Evolutionary conservation across 2,329 filamentous ascomycete species (phyloP).

Genomic region (Neonectria hederae): DNA sequence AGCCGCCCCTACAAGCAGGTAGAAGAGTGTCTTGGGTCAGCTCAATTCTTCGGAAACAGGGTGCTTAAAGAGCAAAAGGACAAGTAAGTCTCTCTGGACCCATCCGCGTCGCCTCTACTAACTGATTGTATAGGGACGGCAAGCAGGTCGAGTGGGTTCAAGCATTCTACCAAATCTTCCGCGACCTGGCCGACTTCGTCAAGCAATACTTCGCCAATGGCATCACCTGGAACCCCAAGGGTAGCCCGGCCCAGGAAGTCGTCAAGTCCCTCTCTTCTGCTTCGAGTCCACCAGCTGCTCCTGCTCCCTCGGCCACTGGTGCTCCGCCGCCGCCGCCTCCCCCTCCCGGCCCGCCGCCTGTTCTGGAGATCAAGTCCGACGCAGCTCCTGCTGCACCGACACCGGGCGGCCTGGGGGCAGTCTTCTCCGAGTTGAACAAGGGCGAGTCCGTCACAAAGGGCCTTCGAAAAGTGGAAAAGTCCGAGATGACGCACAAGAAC

Average conservation of each 20-base stretch:
- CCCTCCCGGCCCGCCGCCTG: conserved; percentile 75
- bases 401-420: conserved; percentile 77
- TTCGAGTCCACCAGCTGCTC: conserved; percentile 53
- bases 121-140: conserved; percentile 66
- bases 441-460: conserved; percentile 88
- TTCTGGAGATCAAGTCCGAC: conserved; percentile 66
- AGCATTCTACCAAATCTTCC: conserved; percentile 91
- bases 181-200: conserved; percentile 82
- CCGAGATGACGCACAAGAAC: conserved; percentile 99
- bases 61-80: conserved; percentile 92
- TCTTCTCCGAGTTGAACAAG: conserved; percentile 92
- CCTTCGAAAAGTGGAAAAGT: conserved; percentile 92
- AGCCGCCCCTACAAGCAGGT: conserved; percentile 86
- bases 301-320: conserved; percentile 63
- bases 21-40: conserved; percentile 81
- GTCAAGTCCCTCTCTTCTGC: conserved; percentile 61
- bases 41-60: conserved; percentile 94
- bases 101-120: conserved; percentile 1
- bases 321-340: conserved; percentile 67
- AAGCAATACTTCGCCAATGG: conserved; percentile 84
- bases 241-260: conserved; percentile 76
- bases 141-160: conserved; percentile 89
- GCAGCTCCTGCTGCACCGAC: conserved; percentile 44
- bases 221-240: conserved; percentile 85
- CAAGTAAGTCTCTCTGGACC: conserved; percentile 50